These are phyloP conservation scores for Rhodotorula diobovata DNA, from an alignment of 768 basidiomycete genomes.

Conservation along the genomic window DNA sequence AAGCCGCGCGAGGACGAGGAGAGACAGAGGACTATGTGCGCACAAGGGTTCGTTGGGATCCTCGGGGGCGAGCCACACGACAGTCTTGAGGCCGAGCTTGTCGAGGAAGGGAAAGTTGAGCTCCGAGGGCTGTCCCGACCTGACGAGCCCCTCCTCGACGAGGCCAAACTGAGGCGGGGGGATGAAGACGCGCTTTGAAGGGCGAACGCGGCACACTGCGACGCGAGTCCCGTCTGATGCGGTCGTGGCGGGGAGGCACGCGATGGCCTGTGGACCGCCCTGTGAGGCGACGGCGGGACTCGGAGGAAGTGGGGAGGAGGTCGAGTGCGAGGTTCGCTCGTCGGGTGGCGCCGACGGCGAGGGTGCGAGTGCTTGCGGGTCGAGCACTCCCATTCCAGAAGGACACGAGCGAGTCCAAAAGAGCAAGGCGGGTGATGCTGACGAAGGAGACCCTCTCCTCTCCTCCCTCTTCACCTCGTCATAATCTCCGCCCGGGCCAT, in stretches of 20 bases:
- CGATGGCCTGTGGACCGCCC: neutral
- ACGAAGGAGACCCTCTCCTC: neutral
- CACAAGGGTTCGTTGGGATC: conserved; percentile 47
- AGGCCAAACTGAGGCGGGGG: conserved; percentile 48
- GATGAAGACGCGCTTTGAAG: conserved; percentile 36
- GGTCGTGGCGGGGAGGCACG: neutral
- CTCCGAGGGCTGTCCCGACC: conserved; percentile 47
- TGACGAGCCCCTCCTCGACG: conserved; percentile 49
- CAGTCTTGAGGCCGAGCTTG: conserved; percentile 33
- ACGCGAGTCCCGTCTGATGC: conserved; percentile 2
- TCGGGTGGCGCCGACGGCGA: neutral
- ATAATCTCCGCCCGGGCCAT: neutral
- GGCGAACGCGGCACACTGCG: conserved; percentile 16
- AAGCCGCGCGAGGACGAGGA: neutral
- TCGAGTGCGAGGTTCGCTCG: neutral
- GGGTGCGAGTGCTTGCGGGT: neutral
- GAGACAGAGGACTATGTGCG: conserved; percentile 3
- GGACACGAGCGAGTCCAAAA: too few species aligned
- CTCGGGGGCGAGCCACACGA: conserved; percentile 50
- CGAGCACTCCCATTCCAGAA: neutral
- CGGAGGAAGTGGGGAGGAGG: neutral
- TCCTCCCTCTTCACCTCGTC: neutral
- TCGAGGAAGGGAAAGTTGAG: conserved; percentile 43
- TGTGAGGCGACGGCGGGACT: neutral
- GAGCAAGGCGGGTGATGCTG: neutral